Percentiles rank a stretch among this genome's conserved stretches.
These are phyloP conservation scores for Capsicum baccatum DNA, from an alignment of 257 asterid species.

Conservation along the genomic window DNA sequence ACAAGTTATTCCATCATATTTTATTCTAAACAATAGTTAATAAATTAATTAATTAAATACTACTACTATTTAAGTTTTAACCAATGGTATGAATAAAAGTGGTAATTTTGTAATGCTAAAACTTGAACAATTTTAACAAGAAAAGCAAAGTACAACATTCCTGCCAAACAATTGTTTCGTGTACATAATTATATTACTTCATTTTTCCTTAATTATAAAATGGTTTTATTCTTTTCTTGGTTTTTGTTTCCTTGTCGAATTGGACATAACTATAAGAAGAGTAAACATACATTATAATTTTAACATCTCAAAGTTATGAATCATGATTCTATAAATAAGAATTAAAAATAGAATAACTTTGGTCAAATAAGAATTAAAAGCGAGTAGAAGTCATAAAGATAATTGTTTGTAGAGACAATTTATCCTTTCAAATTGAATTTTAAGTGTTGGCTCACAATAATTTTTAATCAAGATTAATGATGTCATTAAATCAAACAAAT, in stretches of 20 bases:
- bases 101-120: background rate
- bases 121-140: background rate
- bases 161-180: background rate
- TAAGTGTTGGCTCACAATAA: too few relatives aligned
- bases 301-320: background rate
- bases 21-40: background rate
- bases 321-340: background rate
- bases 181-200: background rate
- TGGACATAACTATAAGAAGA: background rate
- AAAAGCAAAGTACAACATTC: conserved; percentile 16
- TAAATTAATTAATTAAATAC: background rate
- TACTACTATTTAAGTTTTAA: background rate
- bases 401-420: too few relatives aligned
- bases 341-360: too few relatives aligned
- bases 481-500: too few relatives aligned
- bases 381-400: too few relatives aligned
- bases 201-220: background rate
- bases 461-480: too few relatives aligned
- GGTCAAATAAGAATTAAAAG: too few relatives aligned
- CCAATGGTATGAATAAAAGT: background rate
- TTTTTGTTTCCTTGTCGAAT: background rate
- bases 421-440: too few relatives aligned
- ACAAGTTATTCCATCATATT: conserved; percentile 11
- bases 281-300: background rate
- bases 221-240: background rate